Base-by-base conservation (phyloP, 306 rosid genomes). In the Luffa aegyptiaca region DNA sequence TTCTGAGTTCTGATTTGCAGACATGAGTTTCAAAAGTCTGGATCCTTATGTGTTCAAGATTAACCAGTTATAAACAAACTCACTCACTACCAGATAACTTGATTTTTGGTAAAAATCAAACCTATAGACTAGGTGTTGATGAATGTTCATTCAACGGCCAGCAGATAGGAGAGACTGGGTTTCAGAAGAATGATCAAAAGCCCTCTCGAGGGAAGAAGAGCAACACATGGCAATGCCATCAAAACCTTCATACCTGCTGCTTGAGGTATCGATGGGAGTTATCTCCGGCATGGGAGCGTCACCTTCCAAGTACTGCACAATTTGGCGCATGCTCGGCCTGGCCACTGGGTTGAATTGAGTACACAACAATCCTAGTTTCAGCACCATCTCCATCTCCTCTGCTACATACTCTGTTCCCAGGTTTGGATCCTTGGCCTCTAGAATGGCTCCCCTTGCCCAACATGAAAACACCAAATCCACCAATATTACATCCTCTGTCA, bases 301-400 rank as follows among this genome's bases (percentile, higher is more conserved):
- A 0, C 83, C 42, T 44, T 83, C 89, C 75, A 86, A 81, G 61
- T 78, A 79, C 79, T 52, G 64, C 73, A 86, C 82, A 17, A 81
- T 84, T 26, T 83, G 86, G 68, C 83, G 71, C 89, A 86, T 86
- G 59, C 74, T 81, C 5, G 86, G 89, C 80, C 86, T 57, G 2
- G 62, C 59, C 0, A 36, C 5, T 8, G 86, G 85, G 21, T 78
- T 82, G 31, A 73, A 44, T 35, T 86, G 84, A 12, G 83, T 78
- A 42, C 83, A 85, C 46, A 82, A 16, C 79, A 85, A 64, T 20
- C 85, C 88, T 35, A 85, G 79, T 69, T 75, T 85, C 83, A 85
- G 63, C 37, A 85, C 85, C 73, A 85, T 16, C 68, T 82, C 88
- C 62, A 82, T 80, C 49, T 85, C 85, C 79, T 82, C 85, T 2